These are phyloP conservation scores for Monosporozyma solicola DNA, from an alignment of 805 yeast genomes.

Conservation along the genomic window DNA sequence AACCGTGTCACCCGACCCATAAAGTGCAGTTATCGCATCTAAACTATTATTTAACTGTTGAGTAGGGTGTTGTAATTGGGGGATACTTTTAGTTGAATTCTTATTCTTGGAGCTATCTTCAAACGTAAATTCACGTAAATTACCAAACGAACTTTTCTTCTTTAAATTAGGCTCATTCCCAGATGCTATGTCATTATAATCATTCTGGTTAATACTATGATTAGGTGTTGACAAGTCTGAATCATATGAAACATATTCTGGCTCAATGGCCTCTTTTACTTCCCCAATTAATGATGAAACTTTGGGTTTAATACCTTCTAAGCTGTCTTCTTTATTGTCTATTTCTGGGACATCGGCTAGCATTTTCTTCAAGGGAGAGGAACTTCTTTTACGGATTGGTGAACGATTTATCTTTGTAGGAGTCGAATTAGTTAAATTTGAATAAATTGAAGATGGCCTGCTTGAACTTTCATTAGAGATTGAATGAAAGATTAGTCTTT, in stretches of 20 bases:
- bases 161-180: constrained; percentile 21
- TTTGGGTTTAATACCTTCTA: neutral
- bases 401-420: constrained; percentile 4
- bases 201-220: neutral
- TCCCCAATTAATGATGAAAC: neutral
- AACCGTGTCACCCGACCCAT: neutral
- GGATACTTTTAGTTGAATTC: neutral
- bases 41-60: neutral
- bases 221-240: constrained; percentile 4
- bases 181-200: too few relatives aligned
- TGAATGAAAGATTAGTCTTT: constrained; percentile 18
- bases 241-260: constrained; percentile 7
- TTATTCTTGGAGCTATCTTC: constrained; percentile 11
- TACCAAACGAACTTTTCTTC: constrained; percentile 43
- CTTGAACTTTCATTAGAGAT: constrained; percentile 1
- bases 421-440: neutral
- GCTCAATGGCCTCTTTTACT: neutral
- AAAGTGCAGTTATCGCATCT: neutral
- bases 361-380: constrained; percentile 9
- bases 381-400: constrained; percentile 4
- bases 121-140: constrained; percentile 40
- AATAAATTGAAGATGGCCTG: neutral
- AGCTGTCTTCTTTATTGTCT: neutral
- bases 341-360: constrained; percentile 6
- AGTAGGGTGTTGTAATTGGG: neutral